Evolutionary conservation across 2,329 filamentous ascomycete species (phyloP), one percentile per base, ranked within the genome.

Genomic region (Stagonosporopsis cucurbitacearum): DNA sequence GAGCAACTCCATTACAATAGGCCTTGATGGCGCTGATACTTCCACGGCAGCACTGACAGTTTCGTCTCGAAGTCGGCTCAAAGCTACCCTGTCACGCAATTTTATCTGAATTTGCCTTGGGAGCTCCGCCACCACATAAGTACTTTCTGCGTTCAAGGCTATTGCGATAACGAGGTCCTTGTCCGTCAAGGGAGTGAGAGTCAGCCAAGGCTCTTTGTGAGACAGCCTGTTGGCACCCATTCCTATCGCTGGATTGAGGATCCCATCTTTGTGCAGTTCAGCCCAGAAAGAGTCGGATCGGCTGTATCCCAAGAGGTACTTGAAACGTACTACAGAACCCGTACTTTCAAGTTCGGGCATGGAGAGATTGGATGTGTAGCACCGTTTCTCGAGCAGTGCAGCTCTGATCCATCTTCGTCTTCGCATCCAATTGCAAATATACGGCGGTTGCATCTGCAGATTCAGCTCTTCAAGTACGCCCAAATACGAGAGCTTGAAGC

Each of bases 51-150:
- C 6, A 17, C 20, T 37, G 30, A 32, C 2, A 23, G 20, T 15
- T 6, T 4, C 9, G 17, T 20, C 6, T n/a, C 23, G 9, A n/a
- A 7, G 11, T 6, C 13, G 11, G 7, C 26, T 9, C 8, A 41
- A 6, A 36, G 37, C 13, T 47, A 50, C 9, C 32, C 13, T 12
- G 49, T 48, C 22, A 36, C 40, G 11, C 37, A 37, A 5, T 41
- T 62, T 20, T 59, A 62, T 23, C 47, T 42, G 11, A 37, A 32
- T 37, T 44, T 67, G n/a, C 63, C 65, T 28, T 61, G 62, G 45
- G 65, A 67, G 35, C 55, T 67, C 30, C 65, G 65, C 23, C 57
- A 66, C 26, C 51, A 57, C 22, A 54, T 67, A 49, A 61, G 65
- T 35, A 45, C 54, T 3, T 66, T 58, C 30, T 66, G 59, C 15